These are phyloP conservation scores for Cyphellophora europaea DNA, from an alignment of 2,329 filamentous ascomycete genomes.

Conservation along the genomic window DNA sequence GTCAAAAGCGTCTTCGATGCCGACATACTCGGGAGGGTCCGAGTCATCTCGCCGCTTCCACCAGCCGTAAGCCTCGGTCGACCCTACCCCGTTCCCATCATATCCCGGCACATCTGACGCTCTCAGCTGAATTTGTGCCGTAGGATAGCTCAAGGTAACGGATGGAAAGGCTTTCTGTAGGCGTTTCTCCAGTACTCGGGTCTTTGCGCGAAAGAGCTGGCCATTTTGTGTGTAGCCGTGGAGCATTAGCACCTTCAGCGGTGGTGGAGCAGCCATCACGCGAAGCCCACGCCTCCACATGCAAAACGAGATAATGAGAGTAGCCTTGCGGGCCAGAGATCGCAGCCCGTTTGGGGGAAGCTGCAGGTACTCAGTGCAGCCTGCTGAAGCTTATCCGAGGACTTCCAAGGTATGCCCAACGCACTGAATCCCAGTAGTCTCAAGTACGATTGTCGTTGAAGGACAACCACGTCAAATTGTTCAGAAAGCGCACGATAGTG, in stretches of 20 bases:
- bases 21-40: slow-evolving; percentile 54
- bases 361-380: too few species aligned
- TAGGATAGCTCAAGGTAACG: slow-evolving; percentile 57
- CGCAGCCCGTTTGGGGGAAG: too few species aligned
- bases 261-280: neutral
- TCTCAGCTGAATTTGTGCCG: slow-evolving; percentile 54
- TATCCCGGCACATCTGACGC: slow-evolving; percentile 63
- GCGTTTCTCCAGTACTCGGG: slow-evolving; percentile 73
- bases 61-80: slow-evolving; percentile 71
- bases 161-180: slow-evolving; percentile 64
- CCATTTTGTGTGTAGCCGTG: slow-evolving; percentile 91
- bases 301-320: too few species aligned
- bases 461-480: too few species aligned
- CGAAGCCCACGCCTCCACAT: neutral
- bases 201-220: slow-evolving; percentile 75
- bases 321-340: too few species aligned
- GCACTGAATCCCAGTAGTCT: too few species aligned
- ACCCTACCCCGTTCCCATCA: slow-evolving; percentile 26
- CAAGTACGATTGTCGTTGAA: too few species aligned
- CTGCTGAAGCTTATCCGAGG: too few species aligned
- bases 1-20: slow-evolving; percentile 59
- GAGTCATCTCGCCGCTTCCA: slow-evolving; percentile 59
- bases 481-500: too few species aligned
- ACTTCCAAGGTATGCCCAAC: too few species aligned
- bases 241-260: slow-evolving; percentile 62